phyloP scores from a whole-genome alignment of 306 rosid genomes.

The Luffa aegyptiaca region DNA sequence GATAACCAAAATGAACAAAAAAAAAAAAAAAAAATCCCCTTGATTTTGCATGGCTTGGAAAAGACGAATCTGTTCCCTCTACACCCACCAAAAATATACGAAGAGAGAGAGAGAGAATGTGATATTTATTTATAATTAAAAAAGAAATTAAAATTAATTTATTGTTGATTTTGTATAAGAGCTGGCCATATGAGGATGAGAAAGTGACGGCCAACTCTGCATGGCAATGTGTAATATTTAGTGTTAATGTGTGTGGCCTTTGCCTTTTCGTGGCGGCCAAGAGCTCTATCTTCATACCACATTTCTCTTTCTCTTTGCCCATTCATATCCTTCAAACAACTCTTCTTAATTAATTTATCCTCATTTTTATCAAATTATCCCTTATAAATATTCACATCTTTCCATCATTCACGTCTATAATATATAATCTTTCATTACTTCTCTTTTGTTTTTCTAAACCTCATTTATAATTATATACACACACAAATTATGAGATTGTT shows the following conservation, averaged over 20 bases:
- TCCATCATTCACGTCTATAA: neutral
- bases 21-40: neutral
- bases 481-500: no score
- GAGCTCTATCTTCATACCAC: neutral
- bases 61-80: slow-evolving; percentile 1
- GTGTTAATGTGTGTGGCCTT: neutral
- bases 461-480: no score
- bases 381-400: neutral
- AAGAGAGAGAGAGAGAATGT: neutral
- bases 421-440: neutral
- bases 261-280: neutral
- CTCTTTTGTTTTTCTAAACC: no score
- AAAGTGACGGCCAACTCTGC: neutral
- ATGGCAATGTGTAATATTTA: no score
- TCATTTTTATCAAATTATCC: neutral
- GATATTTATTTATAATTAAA: no score
- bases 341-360: neutral
- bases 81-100: neutral
- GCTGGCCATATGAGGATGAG: neutral
- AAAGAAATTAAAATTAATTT: no score
- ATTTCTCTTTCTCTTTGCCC: neutral
- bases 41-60: slow-evolving; percentile 7
- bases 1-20: neutral
- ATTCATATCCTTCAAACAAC: neutral
- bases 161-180: no score